phyloP scores from a whole-genome alignment of 148 eudicot species.

The Gaultheria prostrata region DNA sequence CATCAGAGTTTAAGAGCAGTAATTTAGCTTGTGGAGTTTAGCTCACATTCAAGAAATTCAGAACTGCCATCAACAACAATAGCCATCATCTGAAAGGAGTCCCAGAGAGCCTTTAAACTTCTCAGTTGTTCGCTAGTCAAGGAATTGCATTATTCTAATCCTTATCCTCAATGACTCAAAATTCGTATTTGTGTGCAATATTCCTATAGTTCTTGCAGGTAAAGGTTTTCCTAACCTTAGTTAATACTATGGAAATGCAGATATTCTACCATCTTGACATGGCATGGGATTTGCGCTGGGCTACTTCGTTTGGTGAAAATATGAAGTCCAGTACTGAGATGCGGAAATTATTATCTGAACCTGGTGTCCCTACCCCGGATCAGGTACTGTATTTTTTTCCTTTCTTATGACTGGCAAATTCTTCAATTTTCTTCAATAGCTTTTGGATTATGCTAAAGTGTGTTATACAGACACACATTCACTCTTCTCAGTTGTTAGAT shows the following conservation, averaged over 20 bases:
- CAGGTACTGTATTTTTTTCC: slow-evolving; percentile 48
- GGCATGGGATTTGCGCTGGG: slow-evolving; percentile 92
- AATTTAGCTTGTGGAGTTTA: neutral
- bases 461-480: neutral
- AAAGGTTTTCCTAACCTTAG: neutral
- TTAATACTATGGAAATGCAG: slow-evolving; percentile 32
- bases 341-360: slow-evolving; percentile 48
- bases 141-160: neutral
- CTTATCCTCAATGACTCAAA: neutral
- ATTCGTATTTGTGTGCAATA: neutral
- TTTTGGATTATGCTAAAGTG: neutral
- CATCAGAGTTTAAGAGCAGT: neutral
- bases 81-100: neutral
- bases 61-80: neutral
- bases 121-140: neutral
- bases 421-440: neutral
- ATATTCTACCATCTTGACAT: slow-evolving; percentile 80
- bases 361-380: slow-evolving; percentile 51
- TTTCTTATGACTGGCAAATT: neutral
- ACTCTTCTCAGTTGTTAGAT: neutral
- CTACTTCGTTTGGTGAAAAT: slow-evolving; percentile 28
- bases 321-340: slow-evolving; percentile 27
- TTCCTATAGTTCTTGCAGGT: neutral
- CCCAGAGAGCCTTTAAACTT: neutral
- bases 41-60: neutral